A percentile compares a stretch with the other conserved stretches of the same genome.
Evolutionary conservation across 2,329 filamentous ascomycete genomes (phyloP).

Genomic region (Colletotrichum costaricense): DNA sequence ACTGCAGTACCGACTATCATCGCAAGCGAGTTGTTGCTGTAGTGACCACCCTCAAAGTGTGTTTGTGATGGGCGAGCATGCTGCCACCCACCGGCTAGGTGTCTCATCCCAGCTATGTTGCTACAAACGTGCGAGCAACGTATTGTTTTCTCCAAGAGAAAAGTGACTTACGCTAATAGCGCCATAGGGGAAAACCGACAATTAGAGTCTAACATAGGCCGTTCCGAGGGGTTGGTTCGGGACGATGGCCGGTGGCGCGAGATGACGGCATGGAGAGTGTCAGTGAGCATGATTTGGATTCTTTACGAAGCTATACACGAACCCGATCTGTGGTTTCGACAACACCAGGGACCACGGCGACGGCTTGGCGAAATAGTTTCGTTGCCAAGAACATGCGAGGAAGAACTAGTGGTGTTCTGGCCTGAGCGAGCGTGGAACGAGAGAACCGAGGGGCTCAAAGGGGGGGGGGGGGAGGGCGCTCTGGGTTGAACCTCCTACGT

Average conservation of each 20-base stretch:
- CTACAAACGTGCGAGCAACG: not conserved
- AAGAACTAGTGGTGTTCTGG: conserved; percentile 20
- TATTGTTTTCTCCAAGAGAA: not conserved
- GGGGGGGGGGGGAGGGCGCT: not conserved
- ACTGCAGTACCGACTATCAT: conserved; percentile 25
- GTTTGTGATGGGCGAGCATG: not conserved
- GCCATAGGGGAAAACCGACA: not conserved
- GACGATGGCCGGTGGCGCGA: not conserved
- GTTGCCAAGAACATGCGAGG: conserved; percentile 22
- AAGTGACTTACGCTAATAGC: not conserved
- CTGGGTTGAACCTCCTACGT: conserved; percentile 29
- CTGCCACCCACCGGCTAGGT: not conserved
- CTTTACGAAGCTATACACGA: not conserved
- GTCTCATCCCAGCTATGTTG: not conserved
- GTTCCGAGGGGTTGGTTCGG: conserved; percentile 28
- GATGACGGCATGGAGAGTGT: conserved; percentile 20
- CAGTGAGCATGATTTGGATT: conserved; percentile 2
- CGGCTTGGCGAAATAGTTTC: conserved; percentile 3
- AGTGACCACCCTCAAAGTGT: not conserved
- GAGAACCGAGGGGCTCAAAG: not conserved
- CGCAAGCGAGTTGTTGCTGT: conserved; percentile 15
- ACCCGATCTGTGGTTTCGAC: conserved; percentile 4
- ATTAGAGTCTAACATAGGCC: not conserved
- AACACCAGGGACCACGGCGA: conserved; percentile 15
- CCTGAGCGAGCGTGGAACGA: conserved; percentile 1